A percentile compares a stretch with the other conserved stretches of the same genome.
These are phyloP conservation scores for Cyberlindnera americana DNA, from an alignment of 805 yeast genomes.

Conservation along the genomic window DNA sequence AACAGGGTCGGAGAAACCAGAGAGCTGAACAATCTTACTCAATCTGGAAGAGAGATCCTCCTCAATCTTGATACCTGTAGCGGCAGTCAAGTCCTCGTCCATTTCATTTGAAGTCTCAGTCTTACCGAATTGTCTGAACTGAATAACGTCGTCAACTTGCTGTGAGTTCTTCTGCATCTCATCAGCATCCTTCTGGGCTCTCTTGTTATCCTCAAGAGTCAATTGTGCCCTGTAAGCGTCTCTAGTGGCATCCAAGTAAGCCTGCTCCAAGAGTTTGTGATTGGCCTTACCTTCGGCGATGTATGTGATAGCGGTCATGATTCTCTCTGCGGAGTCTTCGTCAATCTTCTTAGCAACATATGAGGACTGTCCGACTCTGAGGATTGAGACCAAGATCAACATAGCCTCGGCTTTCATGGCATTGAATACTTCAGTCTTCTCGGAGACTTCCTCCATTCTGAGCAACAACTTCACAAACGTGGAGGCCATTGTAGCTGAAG, in stretches of 20 bases:
- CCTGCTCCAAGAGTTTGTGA: constrained; percentile 45
- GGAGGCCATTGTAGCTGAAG: constrained; percentile 83
- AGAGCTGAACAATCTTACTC: constrained; percentile 83
- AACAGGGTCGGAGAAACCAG: constrained; percentile 98
- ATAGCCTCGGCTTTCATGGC: constrained; percentile 94
- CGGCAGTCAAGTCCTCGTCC: constrained; percentile 58
- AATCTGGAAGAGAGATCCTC: constrained; percentile 73
- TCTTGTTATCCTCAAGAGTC: constrained; percentile 53
- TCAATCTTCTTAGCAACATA: constrained; percentile 74
- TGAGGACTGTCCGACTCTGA: constrained; percentile 79
- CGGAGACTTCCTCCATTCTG: constrained; percentile 59
- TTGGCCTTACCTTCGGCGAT: constrained; percentile 60
- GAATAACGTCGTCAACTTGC: constrained; percentile 73
- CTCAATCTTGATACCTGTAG: constrained; percentile 47
- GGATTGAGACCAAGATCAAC: constrained; percentile 84
- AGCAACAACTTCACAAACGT: constrained; percentile 85
- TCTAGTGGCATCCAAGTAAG: constrained; percentile 85
- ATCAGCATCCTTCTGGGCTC: constrained; percentile 52
- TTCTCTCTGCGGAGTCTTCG: constrained; percentile 96
- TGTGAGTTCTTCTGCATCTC: constrained; percentile 61
- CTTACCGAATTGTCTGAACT: constrained; percentile 73
- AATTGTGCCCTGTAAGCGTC: constrained; percentile 77
- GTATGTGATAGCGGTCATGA: constrained; percentile 79
- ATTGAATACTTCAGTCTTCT: constrained; percentile 58
- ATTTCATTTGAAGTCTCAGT: constrained; percentile 41